Base-by-base conservation (phyloP, 352 stramenopile species). In the Globisporangium takayamanum region DNA sequence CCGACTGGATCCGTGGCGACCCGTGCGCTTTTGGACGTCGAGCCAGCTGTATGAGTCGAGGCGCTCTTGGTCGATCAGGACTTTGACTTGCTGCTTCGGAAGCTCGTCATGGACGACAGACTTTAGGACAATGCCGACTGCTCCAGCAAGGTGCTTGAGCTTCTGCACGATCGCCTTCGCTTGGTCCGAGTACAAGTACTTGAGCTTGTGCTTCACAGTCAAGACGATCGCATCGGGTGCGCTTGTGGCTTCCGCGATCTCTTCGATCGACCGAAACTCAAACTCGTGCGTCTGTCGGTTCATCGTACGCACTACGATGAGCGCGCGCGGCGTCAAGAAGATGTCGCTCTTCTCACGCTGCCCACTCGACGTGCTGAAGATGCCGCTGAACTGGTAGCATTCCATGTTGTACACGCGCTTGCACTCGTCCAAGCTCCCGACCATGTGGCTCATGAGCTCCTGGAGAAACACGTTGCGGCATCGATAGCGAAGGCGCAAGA, bases 361-460 rank as follows among this genome's bases (percentile, higher is more conserved):
- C 0, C 80, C 80, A 57, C 81, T 80, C 33, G 67, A 63, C 12
- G 81, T 87, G 28, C 83, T 80, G 5, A 93, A 68, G 33, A 88
- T 91, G 0, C 83, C 83, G 53, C 66, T 89, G 53, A 90, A 93
- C 50, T 90, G 79, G 50, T 69, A 75, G 55, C 77, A 89, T 22
- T 90, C 76, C 26, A 91, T 76, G 26, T 56, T 70, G 45, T 87
- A 93, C 0, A 83, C 69, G 5, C 79, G 76, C 63, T 88, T 87
- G 39, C 90, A 87, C 36, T 91, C 80, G 2, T 93, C 80, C 57
- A 93, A 86, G 54, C 73, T 89, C 11, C 80, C 80, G 22, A 75
- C 63, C 47, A 91, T 74, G 61, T 91, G 80, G 54, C 78, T 91
- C 77, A 93, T 89, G 2, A 93, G 62, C 53, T 93, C 83, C 69